phyloP scores from a whole-genome alignment of 1,139 yeast genomes.

The Yamadazyma buinensis region DNA sequence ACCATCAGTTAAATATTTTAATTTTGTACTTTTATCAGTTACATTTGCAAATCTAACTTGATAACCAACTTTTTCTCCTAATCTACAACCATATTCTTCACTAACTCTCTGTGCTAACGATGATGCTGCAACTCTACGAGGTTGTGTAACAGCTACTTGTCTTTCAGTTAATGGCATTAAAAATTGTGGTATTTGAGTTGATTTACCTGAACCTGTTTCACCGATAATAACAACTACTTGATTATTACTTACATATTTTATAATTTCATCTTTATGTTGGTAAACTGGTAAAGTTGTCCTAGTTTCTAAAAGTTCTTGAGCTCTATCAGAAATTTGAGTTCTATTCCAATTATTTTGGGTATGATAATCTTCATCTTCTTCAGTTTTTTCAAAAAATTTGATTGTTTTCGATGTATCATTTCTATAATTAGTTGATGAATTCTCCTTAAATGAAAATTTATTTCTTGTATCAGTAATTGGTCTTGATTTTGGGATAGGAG shows the following conservation, averaged over 20 bases:
- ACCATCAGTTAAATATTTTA: conserved; percentile 94
- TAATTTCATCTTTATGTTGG: conserved; percentile 62
- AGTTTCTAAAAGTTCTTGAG: conserved; percentile 44
- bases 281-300: conserved; percentile 72
- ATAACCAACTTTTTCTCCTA: conserved; percentile 90
- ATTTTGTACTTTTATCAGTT: conserved; percentile 46
- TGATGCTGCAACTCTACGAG: conserved; percentile 96
- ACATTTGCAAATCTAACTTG: conserved; percentile 73
- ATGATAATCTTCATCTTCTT: conserved; percentile 21
- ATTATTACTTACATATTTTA: conserved; percentile 50
- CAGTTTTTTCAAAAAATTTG: conserved; percentile 17
- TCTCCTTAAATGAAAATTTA: conserved; percentile 19
- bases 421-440: neutral
- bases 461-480: conserved; percentile 15
- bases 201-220: conserved; percentile 97
- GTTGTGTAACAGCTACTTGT: conserved; percentile 89
- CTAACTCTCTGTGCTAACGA: conserved; percentile 91
- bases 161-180: conserved; percentile 50
- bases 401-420: conserved; percentile 7
- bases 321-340: conserved; percentile 32
- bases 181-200: conserved; percentile 96
- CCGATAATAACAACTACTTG: conserved; percentile 84
- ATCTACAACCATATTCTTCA: conserved; percentile 71
- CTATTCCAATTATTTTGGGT: conserved; percentile 7
- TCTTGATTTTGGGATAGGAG: conserved; percentile 4